phyloP scores from a whole-genome alignment of 352 stramenopile species.

The Phytophthora pinifolia region DNA sequence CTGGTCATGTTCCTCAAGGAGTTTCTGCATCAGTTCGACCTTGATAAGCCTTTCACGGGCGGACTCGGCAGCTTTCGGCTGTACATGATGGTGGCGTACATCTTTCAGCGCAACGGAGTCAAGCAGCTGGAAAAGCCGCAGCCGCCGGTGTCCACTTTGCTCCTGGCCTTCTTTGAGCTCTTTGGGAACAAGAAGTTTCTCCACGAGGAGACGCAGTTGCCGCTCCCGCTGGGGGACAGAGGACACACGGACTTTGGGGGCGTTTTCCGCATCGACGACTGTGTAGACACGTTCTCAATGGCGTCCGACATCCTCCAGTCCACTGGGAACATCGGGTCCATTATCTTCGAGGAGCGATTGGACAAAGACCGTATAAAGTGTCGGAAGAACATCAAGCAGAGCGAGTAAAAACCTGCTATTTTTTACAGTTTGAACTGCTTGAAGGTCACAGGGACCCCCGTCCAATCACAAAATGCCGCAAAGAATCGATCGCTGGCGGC shows the following conservation, averaged over 20 bases:
- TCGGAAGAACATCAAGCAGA: slow-evolving; percentile 20
- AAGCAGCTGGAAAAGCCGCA: slow-evolving; percentile 21
- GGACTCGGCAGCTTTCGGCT: slow-evolving; percentile 77
- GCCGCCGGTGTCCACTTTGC: slow-evolving; percentile 25
- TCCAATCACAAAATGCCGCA: slow-evolving; percentile 35
- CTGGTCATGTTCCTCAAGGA: slow-evolving; percentile 76
- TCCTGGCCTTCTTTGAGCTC: slow-evolving; percentile 63
- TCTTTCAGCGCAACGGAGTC: slow-evolving; percentile 37
- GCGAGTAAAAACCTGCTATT: neutral
- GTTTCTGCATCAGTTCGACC: slow-evolving; percentile 73
- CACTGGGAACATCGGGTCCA: slow-evolving; percentile 46
- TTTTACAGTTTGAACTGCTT: slow-evolving; percentile 47
- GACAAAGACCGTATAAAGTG: slow-evolving; percentile 42
- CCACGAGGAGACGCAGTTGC: slow-evolving; percentile 46
- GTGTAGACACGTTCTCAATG: slow-evolving; percentile 70
- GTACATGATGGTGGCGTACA: slow-evolving; percentile 79
- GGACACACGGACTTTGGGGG: slow-evolving; percentile 54
- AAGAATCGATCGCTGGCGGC: slow-evolving; percentile 28
- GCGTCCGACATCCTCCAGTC: slow-evolving; percentile 56
- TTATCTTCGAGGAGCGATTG: slow-evolving; percentile 65
- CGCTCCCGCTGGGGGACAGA: slow-evolving; percentile 38
- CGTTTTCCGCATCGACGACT: slow-evolving; percentile 70
- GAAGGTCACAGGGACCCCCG: slow-evolving; percentile 30
- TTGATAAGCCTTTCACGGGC: slow-evolving; percentile 81
- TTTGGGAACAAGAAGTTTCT: slow-evolving; percentile 72